Percentiles rank a stretch among this genome's conserved stretches.
These are phyloP conservation scores for Xanthoparmelia taractica DNA, from an alignment of 495 filamentous ascomycete genomes.

Conservation along the genomic window DNA sequence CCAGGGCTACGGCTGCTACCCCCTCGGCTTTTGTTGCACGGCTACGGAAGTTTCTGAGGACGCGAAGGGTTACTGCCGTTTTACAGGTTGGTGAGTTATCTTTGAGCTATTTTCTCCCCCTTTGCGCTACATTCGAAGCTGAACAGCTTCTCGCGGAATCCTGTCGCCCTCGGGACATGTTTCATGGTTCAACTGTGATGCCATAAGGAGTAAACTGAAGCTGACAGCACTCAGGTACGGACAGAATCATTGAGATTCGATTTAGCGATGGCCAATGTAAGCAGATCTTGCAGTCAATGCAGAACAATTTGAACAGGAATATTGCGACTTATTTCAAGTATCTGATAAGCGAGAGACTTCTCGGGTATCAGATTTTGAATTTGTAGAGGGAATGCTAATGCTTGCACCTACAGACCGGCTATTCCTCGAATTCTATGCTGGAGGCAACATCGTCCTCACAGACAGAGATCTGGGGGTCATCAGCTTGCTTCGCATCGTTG, in stretches of 20 bases:
- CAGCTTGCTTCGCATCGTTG: slow-evolving; percentile 71
- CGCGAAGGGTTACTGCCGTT: slow-evolving; percentile 71
- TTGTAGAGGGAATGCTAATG: background rate
- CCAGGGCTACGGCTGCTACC: slow-evolving; percentile 70
- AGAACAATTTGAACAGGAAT: background rate
- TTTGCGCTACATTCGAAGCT: background rate
- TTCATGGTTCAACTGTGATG: background rate
- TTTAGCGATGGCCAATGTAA: slow-evolving; percentile 77
- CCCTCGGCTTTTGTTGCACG: slow-evolving; percentile 77
- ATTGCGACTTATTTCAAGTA: background rate
- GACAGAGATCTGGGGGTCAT: slow-evolving; percentile 72
- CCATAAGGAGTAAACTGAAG: background rate
- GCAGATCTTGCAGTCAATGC: background rate
- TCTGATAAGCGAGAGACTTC: background rate
- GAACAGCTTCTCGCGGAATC: background rate
- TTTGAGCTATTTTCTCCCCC: background rate
- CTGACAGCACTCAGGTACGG: slow-evolving; percentile 41
- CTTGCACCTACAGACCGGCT: slow-evolving; percentile 44
- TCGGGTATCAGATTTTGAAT: background rate
- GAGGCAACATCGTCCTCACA: slow-evolving; percentile 90
- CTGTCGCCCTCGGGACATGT: background rate
- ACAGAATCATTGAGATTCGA: slow-evolving; percentile 83
- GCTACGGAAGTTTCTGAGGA: slow-evolving; percentile 80
- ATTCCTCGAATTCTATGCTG: slow-evolving; percentile 92
- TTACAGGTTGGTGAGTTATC: slow-evolving; percentile 58